Percentiles rank a stretch among this genome's conserved stretches.
Evolutionary conservation across 768 basidiomycete species (phyloP).

Genomic region (Suillus fuscotomentosus): DNA sequence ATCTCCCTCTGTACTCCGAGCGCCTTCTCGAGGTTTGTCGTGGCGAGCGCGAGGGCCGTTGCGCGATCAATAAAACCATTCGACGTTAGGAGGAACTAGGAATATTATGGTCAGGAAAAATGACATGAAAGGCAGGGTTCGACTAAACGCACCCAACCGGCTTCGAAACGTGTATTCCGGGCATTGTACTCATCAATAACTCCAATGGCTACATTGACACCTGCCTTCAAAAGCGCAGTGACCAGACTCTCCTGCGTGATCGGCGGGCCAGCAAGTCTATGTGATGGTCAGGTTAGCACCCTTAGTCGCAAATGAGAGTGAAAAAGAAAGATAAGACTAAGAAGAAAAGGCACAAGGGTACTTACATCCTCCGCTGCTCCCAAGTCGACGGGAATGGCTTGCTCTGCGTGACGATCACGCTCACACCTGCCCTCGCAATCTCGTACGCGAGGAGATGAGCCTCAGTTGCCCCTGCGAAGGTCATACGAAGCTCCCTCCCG

Average conservation of each 20-base stretch:
- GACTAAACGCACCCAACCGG: slow-evolving; percentile 41
- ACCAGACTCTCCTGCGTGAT: slow-evolving; percentile 56
- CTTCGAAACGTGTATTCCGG: slow-evolving; percentile 35
- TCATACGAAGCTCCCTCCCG: slow-evolving; percentile 58
- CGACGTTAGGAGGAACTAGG: slow-evolving; percentile 38
- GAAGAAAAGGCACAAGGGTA: background rate
- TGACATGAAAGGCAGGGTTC: too few relatives aligned
- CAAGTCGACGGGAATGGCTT: slow-evolving; percentile 65
- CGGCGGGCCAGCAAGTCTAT: slow-evolving; percentile 69
- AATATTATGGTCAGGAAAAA: too few relatives aligned
- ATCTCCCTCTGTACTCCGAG: slow-evolving; percentile 31
- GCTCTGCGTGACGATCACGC: slow-evolving; percentile 65
- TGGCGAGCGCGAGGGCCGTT: slow-evolving; percentile 36
- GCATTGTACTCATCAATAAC: slow-evolving; percentile 31
- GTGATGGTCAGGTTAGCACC: background rate
- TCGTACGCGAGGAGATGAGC: slow-evolving; percentile 67
- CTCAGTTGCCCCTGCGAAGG: slow-evolving; percentile 61
- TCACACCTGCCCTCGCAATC: slow-evolving; percentile 62
- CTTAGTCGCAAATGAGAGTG: background rate
- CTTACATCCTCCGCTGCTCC: slow-evolving; percentile 65
- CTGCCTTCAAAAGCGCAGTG: slow-evolving; percentile 50
- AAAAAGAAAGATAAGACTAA: background rate
- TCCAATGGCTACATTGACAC: slow-evolving; percentile 67
- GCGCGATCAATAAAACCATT: slow-evolving; percentile 33
- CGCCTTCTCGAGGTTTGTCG: slow-evolving; percentile 42